A percentile compares a stretch with the other conserved stretches of the same genome.
Conservation (phyloP, 345 rosid genomes). For the Heritiera littoralis region DNA sequence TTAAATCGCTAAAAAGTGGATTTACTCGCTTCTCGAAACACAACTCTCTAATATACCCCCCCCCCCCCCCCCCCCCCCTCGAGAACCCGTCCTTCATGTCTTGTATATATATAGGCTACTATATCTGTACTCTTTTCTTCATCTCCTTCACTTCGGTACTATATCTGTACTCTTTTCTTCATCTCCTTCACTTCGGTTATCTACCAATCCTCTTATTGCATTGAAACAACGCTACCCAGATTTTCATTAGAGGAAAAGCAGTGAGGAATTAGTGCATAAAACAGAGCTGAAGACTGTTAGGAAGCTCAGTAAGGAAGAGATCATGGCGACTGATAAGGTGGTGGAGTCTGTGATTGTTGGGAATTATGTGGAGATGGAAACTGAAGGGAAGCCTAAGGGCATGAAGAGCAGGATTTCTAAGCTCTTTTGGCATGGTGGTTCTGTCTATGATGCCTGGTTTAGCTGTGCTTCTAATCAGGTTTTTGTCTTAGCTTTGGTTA, state of each 20-base stretch:
- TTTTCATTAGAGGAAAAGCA: background rate
- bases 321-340: constrained; percentile 65
- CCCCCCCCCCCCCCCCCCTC: constrained; percentile 8
- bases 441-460: constrained; percentile 98
- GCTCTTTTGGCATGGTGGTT: constrained; percentile 95
- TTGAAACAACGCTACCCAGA: background rate
- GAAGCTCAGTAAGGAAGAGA: constrained; percentile 24
- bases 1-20: constrained; percentile 26
- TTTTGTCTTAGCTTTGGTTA: background rate
- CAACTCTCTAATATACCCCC: constrained; percentile 24
- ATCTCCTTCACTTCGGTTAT: constrained; percentile 15
- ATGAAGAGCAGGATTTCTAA: constrained; percentile 65
- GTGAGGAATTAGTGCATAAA: background rate
- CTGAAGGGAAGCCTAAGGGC: constrained; percentile 60
- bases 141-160: too few relatives aligned
- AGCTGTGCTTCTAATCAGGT: constrained; percentile 99
- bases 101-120: constrained; percentile 29
- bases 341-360: constrained; percentile 87
- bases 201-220: background rate
- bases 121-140: constrained; percentile 24
- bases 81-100: constrained; percentile 18
- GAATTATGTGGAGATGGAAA: constrained; percentile 93
- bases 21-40: constrained; percentile 37
- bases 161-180: background rate
- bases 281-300: constrained; percentile 6